phyloP scores from a whole-genome alignment of 176 grass and related monocot species.

The Hsuehochloa calcarea region DNA sequence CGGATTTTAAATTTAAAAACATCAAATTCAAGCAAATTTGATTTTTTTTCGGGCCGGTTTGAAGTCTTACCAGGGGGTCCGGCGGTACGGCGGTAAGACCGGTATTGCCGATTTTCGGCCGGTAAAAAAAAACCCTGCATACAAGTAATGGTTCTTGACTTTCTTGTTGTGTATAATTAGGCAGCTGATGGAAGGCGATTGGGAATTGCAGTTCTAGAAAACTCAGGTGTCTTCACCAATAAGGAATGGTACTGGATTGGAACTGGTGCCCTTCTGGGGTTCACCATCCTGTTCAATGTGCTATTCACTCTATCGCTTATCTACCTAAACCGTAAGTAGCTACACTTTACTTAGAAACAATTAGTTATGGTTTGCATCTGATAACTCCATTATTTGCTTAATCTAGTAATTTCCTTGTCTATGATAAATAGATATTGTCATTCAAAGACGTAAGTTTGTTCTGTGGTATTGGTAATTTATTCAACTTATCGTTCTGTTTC shows the following conservation, averaged over 20 bases:
- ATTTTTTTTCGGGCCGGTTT: too few relatives aligned
- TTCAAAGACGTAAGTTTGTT: neutral
- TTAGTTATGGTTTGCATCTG: neutral
- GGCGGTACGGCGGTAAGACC: too few relatives aligned
- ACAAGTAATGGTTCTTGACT: slow-evolving; percentile 25
- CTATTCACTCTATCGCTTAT: slow-evolving; percentile 85
- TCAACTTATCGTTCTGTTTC: neutral
- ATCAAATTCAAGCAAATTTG: too few relatives aligned
- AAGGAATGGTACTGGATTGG: slow-evolving; percentile 93
- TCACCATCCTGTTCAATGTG: slow-evolving; percentile 86
- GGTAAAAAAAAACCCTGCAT: too few relatives aligned
- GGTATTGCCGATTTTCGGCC: too few relatives aligned
- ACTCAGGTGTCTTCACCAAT: slow-evolving; percentile 53
- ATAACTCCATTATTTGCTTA: slow-evolving; percentile 12
- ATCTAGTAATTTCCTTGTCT: neutral
- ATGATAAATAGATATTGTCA: slow-evolving; percentile 3
- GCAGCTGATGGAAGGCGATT: slow-evolving; percentile 61
- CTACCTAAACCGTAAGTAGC: slow-evolving; percentile 78
- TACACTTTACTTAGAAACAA: slow-evolving; percentile 28
- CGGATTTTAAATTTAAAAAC: too few relatives aligned
- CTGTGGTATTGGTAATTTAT: slow-evolving; percentile 7
- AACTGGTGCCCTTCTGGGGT: slow-evolving; percentile 72
- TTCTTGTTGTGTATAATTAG: slow-evolving; percentile 23
- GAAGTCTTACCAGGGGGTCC: too few relatives aligned
- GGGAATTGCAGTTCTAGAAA: slow-evolving; percentile 64